phyloP scores from a whole-genome alignment of 371 early-diverging fungal genomes.

The Mucor velutinosus region DNA sequence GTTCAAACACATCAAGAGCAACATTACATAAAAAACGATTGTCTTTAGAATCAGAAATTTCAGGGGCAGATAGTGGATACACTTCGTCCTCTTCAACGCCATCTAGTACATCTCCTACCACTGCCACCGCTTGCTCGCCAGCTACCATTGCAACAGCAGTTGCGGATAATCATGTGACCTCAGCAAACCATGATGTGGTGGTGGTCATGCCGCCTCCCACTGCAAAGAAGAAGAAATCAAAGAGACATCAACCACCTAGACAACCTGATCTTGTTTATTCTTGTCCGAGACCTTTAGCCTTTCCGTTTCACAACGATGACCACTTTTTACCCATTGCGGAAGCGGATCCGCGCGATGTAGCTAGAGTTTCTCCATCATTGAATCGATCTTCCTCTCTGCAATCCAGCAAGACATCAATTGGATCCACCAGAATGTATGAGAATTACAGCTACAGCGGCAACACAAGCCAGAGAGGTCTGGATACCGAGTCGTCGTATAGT shows the following conservation, averaged over 20 bases:
- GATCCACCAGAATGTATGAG: conserved; percentile 22
- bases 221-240: conserved; percentile 28
- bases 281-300: conserved; percentile 52
- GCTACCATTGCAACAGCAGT: background rate
- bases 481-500: conserved; percentile 30
- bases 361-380: conserved; percentile 36
- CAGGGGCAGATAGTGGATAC: conserved; percentile 49
- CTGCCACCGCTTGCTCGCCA: background rate
- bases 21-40: conserved; percentile 26
- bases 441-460: conserved; percentile 5
- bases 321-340: conserved; percentile 56
- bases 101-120: conserved; percentile 4
- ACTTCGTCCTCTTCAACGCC: conserved; percentile 42
- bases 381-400: conserved; percentile 21
- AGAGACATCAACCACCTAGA: conserved; percentile 31
- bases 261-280: conserved; percentile 52
- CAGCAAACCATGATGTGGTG: background rate
- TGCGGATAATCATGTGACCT: conserved; percentile 2
- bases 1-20: conserved; percentile 19
- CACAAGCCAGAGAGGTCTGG: conserved; percentile 7
- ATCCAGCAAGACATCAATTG: conserved; percentile 22
- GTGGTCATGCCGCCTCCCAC: background rate
- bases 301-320: conserved; percentile 58
- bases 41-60: conserved; percentile 39
- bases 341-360: conserved; percentile 53